phyloP scores from a whole-genome alignment of 345 rosid species.

The Citrus inodora region DNA sequence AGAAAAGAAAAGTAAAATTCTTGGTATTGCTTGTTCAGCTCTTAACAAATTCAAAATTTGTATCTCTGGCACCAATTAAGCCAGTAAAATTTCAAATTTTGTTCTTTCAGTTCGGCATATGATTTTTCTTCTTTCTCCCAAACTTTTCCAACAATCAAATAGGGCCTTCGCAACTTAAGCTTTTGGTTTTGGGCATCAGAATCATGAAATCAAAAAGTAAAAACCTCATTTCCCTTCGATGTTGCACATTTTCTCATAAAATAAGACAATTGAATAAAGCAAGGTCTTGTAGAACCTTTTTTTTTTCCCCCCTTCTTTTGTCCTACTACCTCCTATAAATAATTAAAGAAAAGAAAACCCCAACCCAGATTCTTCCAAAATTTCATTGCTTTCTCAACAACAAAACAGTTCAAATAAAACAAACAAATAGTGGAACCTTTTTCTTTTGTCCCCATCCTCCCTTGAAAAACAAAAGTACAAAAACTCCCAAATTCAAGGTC shows the following conservation, averaged over 20 bases:
- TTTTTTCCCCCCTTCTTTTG: not conserved
- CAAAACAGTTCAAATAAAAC: constrained; percentile 10
- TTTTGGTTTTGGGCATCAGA: not conserved
- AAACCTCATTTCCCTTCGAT: not conserved
- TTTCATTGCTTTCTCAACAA: constrained; percentile 1
- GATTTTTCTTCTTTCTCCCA: not conserved
- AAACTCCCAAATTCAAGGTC: constrained; percentile 4
- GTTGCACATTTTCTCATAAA: not conserved
- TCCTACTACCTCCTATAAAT: not conserved
- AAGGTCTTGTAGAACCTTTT: not conserved
- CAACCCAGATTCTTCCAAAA: not conserved
- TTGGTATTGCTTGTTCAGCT: not conserved
- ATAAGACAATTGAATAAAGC: not conserved
- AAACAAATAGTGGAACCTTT: constrained; percentile 1
- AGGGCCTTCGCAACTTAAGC: not conserved
- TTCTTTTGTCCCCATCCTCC: constrained; percentile 9
- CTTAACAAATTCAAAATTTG: not conserved
- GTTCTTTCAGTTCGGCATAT: not conserved
- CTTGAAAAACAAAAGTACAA: not conserved
- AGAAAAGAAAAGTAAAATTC: not conserved
- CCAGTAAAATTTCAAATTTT: not conserved
- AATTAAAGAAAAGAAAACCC: not conserved
- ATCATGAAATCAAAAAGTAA: not conserved
- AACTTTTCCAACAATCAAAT: not conserved
- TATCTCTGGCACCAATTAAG: not conserved